Evolutionary conservation across 805 yeast species (phyloP).

Genomic region (Suhomyces faveliae): DNA sequence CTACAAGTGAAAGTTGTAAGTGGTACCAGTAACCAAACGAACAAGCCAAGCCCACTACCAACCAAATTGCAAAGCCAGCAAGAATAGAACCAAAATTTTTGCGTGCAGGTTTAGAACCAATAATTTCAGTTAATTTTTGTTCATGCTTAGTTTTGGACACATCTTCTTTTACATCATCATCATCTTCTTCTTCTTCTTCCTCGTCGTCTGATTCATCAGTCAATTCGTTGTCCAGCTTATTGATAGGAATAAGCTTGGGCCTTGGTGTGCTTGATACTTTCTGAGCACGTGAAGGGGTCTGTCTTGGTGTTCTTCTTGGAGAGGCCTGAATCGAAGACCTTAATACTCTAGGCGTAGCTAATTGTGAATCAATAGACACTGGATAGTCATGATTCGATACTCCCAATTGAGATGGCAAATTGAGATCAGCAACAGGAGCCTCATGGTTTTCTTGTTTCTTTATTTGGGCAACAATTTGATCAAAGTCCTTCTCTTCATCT

Average conservation of each 20-base stretch:
- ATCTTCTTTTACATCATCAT: background rate
- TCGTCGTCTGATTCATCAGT: slow-evolving; percentile 13
- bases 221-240: slow-evolving; percentile 11
- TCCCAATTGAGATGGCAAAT: slow-evolving; percentile 37
- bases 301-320: slow-evolving; percentile 9
- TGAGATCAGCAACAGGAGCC: slow-evolving; percentile 12
- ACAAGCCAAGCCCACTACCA: slow-evolving; percentile 29
- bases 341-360: slow-evolving; percentile 8
- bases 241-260: slow-evolving; percentile 14
- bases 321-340: slow-evolving; percentile 8
- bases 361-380: background rate
- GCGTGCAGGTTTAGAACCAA: background rate
- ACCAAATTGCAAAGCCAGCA: slow-evolving; percentile 13
- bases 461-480: slow-evolving; percentile 18
- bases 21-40: slow-evolving; percentile 56
- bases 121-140: background rate
- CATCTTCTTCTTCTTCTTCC: slow-evolving; percentile 5
- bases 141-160: background rate
- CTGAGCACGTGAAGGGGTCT: background rate
- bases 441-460: slow-evolving; percentile 10
- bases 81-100: slow-evolving; percentile 5
- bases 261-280: slow-evolving; percentile 8
- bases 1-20: slow-evolving; percentile 59
- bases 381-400: slow-evolving; percentile 22
- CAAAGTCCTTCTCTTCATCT: slow-evolving; percentile 27